Evolutionary conservation across 495 filamentous ascomycete genomes (phyloP).

Genomic region (Tuber melanosporum): DNA sequence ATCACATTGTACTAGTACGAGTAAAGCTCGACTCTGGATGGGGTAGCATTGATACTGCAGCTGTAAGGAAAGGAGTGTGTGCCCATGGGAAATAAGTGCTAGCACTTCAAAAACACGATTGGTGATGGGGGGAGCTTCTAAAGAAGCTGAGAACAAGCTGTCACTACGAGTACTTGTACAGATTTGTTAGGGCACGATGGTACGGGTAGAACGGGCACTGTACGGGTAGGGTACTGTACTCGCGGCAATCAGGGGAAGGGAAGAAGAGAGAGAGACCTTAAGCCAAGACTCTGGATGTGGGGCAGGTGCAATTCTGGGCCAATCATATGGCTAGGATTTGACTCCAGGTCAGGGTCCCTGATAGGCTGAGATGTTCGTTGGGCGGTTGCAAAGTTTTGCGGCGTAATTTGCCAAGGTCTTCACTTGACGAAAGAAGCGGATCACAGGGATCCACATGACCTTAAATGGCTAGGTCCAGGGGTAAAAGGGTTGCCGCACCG

Average conservation of each 20-base stretch:
- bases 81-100: too few relatives aligned
- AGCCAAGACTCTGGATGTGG: too few relatives aligned
- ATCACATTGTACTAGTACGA: too few relatives aligned
- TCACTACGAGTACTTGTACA: neutral
- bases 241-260: neutral
- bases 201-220: too few relatives aligned
- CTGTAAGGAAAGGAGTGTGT: too few relatives aligned
- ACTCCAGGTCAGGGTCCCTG: neutral
- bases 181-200: neutral
- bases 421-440: neutral
- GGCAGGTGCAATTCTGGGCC: too few relatives aligned
- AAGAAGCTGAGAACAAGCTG: neutral
- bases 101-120: too few relatives aligned
- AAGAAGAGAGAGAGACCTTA: neutral
- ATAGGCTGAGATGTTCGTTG: neutral
- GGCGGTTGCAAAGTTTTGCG: neutral
- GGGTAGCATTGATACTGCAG: too few relatives aligned
- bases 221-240: too few relatives aligned
- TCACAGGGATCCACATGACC: conserved; percentile 7
- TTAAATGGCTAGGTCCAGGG: conserved; percentile 30
- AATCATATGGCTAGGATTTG: too few relatives aligned
- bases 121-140: too few relatives aligned
- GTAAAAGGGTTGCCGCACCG: neutral
- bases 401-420: neutral
- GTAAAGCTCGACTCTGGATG: too few relatives aligned